These are phyloP conservation scores for Platanus orientalis DNA, from an alignment of 164 flowering plant species.

Conservation along the genomic window DNA sequence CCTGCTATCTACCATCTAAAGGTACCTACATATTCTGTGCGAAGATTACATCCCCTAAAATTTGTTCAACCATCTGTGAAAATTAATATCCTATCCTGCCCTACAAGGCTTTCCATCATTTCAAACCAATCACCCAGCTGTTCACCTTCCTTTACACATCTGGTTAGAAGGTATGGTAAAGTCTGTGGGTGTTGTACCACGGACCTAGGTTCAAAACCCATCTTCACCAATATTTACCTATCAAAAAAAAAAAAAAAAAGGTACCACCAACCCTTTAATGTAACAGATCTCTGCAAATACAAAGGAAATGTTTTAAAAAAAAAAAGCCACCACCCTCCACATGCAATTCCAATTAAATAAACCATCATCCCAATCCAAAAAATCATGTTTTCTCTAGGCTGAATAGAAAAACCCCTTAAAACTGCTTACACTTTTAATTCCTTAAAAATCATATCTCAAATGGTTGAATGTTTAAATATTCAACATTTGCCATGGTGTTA, in stretches of 20 bases:
- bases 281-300: neutral
- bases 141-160: neutral
- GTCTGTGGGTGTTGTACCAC: too few species aligned
- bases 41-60: neutral
- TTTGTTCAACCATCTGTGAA: neutral
- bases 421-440: neutral
- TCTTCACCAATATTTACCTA: too few species aligned
- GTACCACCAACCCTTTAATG: slow-evolving; percentile 2
- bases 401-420: neutral
- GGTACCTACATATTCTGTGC: neutral
- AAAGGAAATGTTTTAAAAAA: neutral
- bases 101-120: neutral
- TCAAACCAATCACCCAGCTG: neutral
- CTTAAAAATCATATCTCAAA: neutral
- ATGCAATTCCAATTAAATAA: neutral
- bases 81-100: neutral
- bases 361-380: neutral
- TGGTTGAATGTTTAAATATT: neutral
- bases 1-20: neutral
- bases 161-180: too few species aligned
- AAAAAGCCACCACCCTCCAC: neutral
- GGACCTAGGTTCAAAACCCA: too few species aligned
- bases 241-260: too few species aligned
- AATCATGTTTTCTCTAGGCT: neutral
- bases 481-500: neutral